A percentile compares a stretch with the other conserved stretches of the same genome.
These are phyloP conservation scores for Dictyostelium purpureum DNA, from an alignment of 78 protist genomes.

Conservation along the genomic window DNA sequence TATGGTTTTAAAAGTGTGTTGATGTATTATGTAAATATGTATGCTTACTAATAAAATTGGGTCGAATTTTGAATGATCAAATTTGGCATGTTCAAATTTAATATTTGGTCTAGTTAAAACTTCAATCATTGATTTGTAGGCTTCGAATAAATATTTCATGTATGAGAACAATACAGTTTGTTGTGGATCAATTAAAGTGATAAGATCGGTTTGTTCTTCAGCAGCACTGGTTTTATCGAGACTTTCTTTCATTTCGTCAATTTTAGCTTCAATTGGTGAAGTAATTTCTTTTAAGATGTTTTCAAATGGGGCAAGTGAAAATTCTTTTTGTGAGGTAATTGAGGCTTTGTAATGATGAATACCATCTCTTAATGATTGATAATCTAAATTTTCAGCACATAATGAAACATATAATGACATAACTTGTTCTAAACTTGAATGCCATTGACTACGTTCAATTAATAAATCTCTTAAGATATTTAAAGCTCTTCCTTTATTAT, in stretches of 20 bases:
- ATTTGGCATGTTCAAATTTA: conserved; percentile 23
- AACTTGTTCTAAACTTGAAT: conserved; percentile 55
- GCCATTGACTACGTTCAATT: conserved; percentile 39
- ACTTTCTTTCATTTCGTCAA: conserved; percentile 33
- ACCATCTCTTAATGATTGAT: conserved; percentile 70
- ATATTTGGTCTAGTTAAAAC: neutral
- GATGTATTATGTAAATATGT: too few species aligned
- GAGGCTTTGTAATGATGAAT: conserved; percentile 69
- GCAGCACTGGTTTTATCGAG: conserved; percentile 34
- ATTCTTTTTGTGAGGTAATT: conserved; percentile 60
- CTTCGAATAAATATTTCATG: conserved; percentile 25
- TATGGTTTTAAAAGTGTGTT: neutral
- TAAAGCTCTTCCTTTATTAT: conserved; percentile 18
- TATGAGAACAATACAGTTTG: neutral
- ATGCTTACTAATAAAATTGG: conserved; percentile 5
- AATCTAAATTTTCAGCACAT: conserved; percentile 41
- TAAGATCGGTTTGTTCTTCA: neutral
- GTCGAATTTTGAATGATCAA: conserved; percentile 38
- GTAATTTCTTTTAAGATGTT: conserved; percentile 43
- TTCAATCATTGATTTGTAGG: conserved; percentile 21
- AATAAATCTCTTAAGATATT: conserved; percentile 30
- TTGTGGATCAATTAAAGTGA: conserved; percentile 1
- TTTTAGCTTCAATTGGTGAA: conserved; percentile 52
- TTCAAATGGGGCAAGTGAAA: conserved; percentile 50
- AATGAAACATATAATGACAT: conserved; percentile 42